These are phyloP conservation scores for Avena eriantha DNA, from an alignment of 176 grass and related monocot genomes.

Conservation along the genomic window DNA sequence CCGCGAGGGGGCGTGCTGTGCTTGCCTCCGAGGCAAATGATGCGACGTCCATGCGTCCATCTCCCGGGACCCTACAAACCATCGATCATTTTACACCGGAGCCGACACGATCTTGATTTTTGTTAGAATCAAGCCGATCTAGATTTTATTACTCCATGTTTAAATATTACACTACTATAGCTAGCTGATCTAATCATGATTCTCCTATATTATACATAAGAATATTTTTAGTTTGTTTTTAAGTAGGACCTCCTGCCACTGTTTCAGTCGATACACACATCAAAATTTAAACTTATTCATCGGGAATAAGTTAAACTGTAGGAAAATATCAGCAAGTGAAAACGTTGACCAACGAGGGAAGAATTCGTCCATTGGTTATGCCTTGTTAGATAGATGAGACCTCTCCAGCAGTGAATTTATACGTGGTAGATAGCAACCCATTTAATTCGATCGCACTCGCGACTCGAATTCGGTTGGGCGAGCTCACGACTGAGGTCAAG, in stretches of 20 bases:
- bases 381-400: too few species aligned
- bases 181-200: too few species aligned
- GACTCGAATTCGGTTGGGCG: too few species aligned
- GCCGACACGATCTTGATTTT: constrained; percentile 34
- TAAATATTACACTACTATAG: too few species aligned
- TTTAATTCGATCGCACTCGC: too few species aligned
- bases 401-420: too few species aligned
- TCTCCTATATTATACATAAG: background rate
- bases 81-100: background rate
- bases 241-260: background rate
- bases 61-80: background rate
- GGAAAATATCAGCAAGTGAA: too few species aligned
- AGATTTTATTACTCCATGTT: too few species aligned
- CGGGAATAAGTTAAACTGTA: background rate
- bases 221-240: background rate
- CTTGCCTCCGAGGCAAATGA: constrained; percentile 31
- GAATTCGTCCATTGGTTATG: too few species aligned
- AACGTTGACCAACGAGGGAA: too few species aligned
- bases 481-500: too few species aligned
- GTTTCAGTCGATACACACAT: background rate
- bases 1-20: constrained; percentile 9
- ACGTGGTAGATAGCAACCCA: too few species aligned
- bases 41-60: background rate
- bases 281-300: background rate
- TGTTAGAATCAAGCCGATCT: background rate